Evolutionary conservation across 2,329 filamentous ascomycete species (phyloP), one percentile per base, ranked within the genome.

Genomic region (Phyllosticta citriasiana): DNA sequence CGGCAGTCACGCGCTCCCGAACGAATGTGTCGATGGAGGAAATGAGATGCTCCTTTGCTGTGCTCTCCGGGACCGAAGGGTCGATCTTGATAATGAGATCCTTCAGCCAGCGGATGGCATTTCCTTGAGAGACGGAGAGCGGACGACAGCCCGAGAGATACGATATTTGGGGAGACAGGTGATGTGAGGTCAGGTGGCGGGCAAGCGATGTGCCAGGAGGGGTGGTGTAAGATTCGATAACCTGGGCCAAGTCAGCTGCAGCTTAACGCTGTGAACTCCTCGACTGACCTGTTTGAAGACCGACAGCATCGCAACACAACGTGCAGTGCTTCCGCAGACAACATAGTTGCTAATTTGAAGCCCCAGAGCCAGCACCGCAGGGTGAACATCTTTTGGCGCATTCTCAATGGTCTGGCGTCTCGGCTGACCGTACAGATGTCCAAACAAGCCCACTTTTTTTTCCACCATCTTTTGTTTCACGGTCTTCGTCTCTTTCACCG

Each of bases 91-190:
- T 88, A 71, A 99, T 93, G 69, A 91, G 85, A 55, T 96, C 84
- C 79, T 99, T 99, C 57, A 99, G 82, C 81, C 91, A 93, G 60
- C 94, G 85, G 71, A 99, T 96, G 40, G 91, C 91, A 73, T 97
- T 99, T 63, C 94, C 94, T 87, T 97, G 96, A 64, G 90, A 91
- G 75, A 96, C 94, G 66, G 90, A 95, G 76, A 99, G 89, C 35
- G 94, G 92, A n/a, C 94, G 87, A 71, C 92, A 97, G 66, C 91
- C 91, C 63, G 90, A 89, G 63, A 99, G 83, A 71, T 95, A 97
- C 66, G 95, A 91, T 70, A 99, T 97, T 75, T 99, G 94, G 47
- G 92, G 90, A 69, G 91, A 94, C 63, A 99, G 85, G 65, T 91
- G 86, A 74, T 97, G 91, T 10, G 89, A 88, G 33, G 91, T 94